phyloP scores from a whole-genome alignment of 805 yeast species.

The Millerozyma acaciae region DNA sequence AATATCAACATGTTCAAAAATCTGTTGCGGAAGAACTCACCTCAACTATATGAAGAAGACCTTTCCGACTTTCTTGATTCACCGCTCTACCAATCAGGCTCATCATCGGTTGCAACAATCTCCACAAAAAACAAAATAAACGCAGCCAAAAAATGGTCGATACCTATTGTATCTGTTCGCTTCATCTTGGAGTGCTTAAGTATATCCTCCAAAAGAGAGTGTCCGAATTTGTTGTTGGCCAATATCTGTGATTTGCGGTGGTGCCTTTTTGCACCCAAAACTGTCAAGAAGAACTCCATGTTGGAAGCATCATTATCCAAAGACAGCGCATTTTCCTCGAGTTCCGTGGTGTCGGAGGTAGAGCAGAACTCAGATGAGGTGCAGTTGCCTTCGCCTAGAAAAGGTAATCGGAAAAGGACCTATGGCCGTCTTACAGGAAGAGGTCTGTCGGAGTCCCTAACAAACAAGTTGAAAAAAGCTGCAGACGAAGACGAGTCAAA shows the following conservation, averaged over 20 bases:
- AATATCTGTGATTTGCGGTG: constrained; percentile 44
- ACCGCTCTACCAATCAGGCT: constrained; percentile 31
- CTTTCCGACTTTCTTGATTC: constrained; percentile 31
- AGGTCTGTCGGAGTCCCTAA: constrained; percentile 9
- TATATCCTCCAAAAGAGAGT: constrained; percentile 17
- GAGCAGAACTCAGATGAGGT: constrained; percentile 16
- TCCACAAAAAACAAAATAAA: constrained; percentile 52
- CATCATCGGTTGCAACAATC: constrained; percentile 29
- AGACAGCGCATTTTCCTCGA: neutral
- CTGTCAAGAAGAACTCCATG: constrained; percentile 1
- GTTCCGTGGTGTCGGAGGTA: neutral
- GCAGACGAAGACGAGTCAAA: constrained; percentile 3
- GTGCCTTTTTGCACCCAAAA: constrained; percentile 53
- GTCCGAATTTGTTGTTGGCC: constrained; percentile 26
- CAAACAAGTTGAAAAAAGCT: constrained; percentile 6
- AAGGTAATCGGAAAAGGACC: constrained; percentile 36
- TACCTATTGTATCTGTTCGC: constrained; percentile 56
- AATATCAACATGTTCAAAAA: constrained; percentile 45
- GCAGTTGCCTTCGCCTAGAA: constrained; percentile 53
- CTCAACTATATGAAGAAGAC: constrained; percentile 37
- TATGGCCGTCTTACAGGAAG: constrained; percentile 42
- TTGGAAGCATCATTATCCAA: neutral
- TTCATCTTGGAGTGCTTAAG: constrained; percentile 52
- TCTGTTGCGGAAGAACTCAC: constrained; percentile 35
- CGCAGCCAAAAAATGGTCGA: constrained; percentile 54